Percentiles rank a stretch among this genome's conserved stretches.
phyloP scores from a whole-genome alignment of 768 basidiomycete species.

The Tephrocybe sp. region DNA sequence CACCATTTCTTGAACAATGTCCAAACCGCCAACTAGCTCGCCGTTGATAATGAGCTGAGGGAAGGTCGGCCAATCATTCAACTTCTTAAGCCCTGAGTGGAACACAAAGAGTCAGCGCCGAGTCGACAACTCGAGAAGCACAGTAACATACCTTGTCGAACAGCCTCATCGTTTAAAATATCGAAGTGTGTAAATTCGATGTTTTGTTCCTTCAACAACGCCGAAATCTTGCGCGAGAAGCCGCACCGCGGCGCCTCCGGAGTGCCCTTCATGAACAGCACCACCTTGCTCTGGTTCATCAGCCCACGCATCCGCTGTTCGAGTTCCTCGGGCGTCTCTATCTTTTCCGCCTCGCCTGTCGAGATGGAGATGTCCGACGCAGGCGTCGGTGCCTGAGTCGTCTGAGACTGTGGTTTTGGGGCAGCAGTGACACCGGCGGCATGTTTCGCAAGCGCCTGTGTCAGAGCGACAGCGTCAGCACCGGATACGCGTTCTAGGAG shows the following conservation, averaged over 20 bases:
- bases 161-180: conserved; percentile 78
- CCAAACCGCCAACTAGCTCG: conserved; percentile 93
- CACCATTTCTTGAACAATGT: conserved; percentile 89
- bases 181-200: conserved; percentile 79
- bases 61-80: conserved; percentile 92
- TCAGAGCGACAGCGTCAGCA: conserved; percentile 71
- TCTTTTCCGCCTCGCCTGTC: conserved; percentile 17
- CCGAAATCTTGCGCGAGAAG: conserved; percentile 77
- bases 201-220: conserved; percentile 59
- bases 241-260: conserved; percentile 81
- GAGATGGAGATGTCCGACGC: conserved; percentile 22
- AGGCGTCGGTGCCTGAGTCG: conserved; percentile 40
- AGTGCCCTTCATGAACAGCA: conserved; percentile 90
- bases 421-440: conserved; percentile 32
- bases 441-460: conserved; percentile 60
- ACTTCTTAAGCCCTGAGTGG: conserved; percentile 58
- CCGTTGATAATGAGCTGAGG: conserved; percentile 87
- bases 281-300: conserved; percentile 78
- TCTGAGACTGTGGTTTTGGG: conserved; percentile 48
- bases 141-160: conserved; percentile 65
- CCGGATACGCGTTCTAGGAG: conserved; percentile 79
- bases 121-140: background rate
- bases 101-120: background rate
- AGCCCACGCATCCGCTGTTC: conserved; percentile 60
- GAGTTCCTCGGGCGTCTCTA: conserved; percentile 68